Percentiles rank a stretch among this genome's conserved stretches.
phyloP scores from a whole-genome alignment of 1,139 yeast genomes.

The Sugiyamaella castrensis region DNA sequence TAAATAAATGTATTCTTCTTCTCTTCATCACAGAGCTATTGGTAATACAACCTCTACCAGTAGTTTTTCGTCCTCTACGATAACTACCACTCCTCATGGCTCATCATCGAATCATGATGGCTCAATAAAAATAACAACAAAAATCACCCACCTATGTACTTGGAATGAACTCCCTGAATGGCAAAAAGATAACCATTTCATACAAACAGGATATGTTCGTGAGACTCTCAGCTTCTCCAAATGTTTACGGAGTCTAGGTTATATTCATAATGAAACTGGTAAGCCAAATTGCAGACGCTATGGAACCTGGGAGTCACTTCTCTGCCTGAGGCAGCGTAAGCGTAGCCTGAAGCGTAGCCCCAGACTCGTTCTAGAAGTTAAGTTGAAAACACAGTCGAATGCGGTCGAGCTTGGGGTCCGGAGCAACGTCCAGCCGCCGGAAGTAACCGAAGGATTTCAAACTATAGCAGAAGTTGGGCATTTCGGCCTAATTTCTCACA shows the following conservation, averaged over 20 bases:
- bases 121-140: background rate
- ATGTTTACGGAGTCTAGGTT: slow-evolving; percentile 57
- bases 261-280: slow-evolving; percentile 79
- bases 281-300: background rate
- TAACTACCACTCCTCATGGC: too few species aligned
- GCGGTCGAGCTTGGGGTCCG: background rate
- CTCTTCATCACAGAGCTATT: too few species aligned
- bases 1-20: too few species aligned
- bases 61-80: too few species aligned
- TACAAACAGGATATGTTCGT: slow-evolving; percentile 69
- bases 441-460: too few species aligned
- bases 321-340: too few species aligned
- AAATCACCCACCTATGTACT: slow-evolving; percentile 2
- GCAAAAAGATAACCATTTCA: slow-evolving; percentile 85
- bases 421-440: background rate
- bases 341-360: background rate
- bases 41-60: too few species aligned
- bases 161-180: slow-evolving; percentile 63
- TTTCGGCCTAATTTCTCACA: too few species aligned
- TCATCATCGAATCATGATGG: too few species aligned
- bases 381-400: background rate
- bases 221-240: slow-evolving; percentile 55
- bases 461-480: too few species aligned
- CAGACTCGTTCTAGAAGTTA: background rate
- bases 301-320: too few species aligned